Evolutionary conservation across 2,329 filamentous ascomycete species (phyloP).

Genomic region (Ceratocystis cubensis): DNA sequence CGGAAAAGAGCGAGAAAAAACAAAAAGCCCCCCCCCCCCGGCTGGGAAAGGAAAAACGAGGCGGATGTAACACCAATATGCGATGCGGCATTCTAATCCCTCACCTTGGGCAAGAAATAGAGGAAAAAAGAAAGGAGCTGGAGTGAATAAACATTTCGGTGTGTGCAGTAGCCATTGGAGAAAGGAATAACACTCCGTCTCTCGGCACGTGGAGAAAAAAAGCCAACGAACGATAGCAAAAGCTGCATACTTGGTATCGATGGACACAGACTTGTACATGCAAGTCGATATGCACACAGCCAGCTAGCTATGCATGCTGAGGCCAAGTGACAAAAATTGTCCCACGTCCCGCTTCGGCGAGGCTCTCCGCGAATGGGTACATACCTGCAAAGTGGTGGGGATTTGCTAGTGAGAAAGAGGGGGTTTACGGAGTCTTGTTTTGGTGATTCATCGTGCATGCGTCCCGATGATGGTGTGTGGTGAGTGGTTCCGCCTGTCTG

Average conservation of each 20-base stretch:
- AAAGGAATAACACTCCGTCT: too few species aligned
- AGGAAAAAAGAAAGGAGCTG: neutral
- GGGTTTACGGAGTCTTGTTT: neutral
- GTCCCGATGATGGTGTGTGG: too few species aligned
- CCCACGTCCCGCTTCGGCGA: neutral
- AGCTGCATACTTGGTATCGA: neutral
- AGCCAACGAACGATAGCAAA: too few species aligned
- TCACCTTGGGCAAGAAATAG: neutral
- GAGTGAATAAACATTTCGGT: neutral
- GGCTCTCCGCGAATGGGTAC: neutral
- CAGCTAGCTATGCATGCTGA: neutral
- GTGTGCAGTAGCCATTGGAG: too few species aligned
- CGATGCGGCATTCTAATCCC: neutral
- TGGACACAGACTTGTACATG: neutral
- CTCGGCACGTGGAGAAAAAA: too few species aligned
- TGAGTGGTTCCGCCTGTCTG: too few species aligned
- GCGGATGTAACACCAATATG: conserved; percentile 3
- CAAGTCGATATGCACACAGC: neutral
- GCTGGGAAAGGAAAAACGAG: neutral
- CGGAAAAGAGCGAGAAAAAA: neutral
- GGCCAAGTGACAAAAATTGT: neutral
- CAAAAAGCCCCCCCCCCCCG: neutral
- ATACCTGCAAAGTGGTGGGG: too few species aligned
- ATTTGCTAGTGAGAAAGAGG: too few species aligned
- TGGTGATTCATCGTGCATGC: too few species aligned